Evolutionary conservation across 1,284 basidiomycete genomes (phyloP).

Genomic region (Erythrobasidium hasegawianum): DNA sequence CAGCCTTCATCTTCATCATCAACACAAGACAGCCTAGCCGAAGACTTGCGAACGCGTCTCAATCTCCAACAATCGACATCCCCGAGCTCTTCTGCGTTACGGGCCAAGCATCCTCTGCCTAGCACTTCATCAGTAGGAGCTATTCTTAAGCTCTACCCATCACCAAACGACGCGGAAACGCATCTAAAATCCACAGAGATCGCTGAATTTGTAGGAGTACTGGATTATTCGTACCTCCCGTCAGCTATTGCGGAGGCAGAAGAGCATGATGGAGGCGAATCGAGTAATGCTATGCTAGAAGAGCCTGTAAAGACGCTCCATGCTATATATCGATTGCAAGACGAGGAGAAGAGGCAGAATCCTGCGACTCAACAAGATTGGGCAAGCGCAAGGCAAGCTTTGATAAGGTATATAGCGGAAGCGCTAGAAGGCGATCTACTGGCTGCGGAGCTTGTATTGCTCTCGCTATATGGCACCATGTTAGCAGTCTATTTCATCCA

Average conservation of each 20-base stretch:
- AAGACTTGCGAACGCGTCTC: not conserved
- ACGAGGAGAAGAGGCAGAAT: not conserved
- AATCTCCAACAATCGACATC: not conserved
- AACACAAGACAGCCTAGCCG: constrained; percentile 27
- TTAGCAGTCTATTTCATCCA: constrained; percentile 54
- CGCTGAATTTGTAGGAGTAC: constrained; percentile 43
- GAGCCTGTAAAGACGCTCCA: constrained; percentile 30
- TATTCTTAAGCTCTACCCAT: constrained; percentile 39
- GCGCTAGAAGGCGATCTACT: constrained; percentile 63
- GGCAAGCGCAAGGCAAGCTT: constrained; percentile 52
- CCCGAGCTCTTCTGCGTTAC: not conserved
- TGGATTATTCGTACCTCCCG: constrained; percentile 36
- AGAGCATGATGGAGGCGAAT: constrained; percentile 10
- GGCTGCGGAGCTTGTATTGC: constrained; percentile 72
- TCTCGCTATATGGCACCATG: constrained; percentile 64
- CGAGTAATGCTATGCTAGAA: not conserved
- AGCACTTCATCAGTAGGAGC: constrained; percentile 37
- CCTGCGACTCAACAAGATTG: not conserved
- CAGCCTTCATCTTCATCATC: not conserved
- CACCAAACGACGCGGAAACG: not conserved
- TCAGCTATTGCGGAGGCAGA: not conserved
- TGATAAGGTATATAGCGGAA: constrained; percentile 67
- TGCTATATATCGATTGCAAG: constrained; percentile 16
- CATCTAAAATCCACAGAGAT: constrained; percentile 38
- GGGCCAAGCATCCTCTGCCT: constrained; percentile 41